Percentiles rank a stretch among this genome's conserved stretches.
Conservation (phyloP, 208 protist species). For the Entamoeba dispar region DNA sequence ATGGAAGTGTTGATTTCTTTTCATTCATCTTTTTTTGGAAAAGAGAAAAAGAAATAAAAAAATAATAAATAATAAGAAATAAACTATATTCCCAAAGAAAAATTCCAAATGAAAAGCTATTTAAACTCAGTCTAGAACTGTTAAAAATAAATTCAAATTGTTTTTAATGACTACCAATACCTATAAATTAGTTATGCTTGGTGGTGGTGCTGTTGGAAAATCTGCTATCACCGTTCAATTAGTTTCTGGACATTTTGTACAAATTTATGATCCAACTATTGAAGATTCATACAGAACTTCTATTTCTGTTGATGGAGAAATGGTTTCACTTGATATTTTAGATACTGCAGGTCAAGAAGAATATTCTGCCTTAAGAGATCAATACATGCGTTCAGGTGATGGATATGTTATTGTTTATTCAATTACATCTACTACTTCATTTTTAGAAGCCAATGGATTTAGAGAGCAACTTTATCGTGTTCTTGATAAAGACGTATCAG, state of each 20-base stretch:
- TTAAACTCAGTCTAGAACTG: no score
- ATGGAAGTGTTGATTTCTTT: no score
- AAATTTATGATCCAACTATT: background rate
- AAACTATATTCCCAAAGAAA: no score
- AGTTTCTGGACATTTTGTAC: background rate
- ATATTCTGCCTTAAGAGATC: constrained; percentile 22
- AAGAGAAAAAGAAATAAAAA: no score
- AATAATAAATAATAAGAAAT: no score
- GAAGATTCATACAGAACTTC: background rate
- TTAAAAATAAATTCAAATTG: no score
- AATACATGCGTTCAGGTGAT: background rate
- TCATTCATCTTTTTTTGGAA: no score
- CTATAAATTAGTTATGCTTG: background rate
- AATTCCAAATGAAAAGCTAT: no score
- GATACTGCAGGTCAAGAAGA: constrained; percentile 52
- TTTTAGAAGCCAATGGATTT: constrained; percentile 44
- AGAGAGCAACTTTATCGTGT: constrained; percentile 50
- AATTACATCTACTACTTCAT: constrained; percentile 35
- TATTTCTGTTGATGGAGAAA: background rate
- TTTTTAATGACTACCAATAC: background rate
- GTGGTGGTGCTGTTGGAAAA: background rate
- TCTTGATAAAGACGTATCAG: constrained; percentile 20
- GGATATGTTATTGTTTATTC: background rate
- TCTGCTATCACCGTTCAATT: background rate
- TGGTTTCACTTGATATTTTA: constrained; percentile 43